Conservation (phyloP, 176 grass and related monocot genomes). For the Oryza meridionalis region DNA sequence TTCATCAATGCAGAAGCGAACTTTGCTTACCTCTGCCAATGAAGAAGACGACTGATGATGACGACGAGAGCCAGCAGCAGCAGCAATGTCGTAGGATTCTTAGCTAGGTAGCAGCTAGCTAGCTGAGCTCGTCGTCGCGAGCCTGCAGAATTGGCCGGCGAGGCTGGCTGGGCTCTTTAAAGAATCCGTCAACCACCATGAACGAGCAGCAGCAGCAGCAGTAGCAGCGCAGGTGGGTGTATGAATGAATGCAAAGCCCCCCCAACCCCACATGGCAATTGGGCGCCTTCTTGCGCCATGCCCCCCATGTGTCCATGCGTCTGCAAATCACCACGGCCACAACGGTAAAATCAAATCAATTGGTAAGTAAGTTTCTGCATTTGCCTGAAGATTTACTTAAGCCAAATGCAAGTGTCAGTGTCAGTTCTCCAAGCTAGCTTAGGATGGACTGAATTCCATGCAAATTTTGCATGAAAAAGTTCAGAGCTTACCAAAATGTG, state of each 20-base stretch:
- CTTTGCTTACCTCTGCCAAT: not conserved
- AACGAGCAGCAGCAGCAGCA: constrained; percentile 11
- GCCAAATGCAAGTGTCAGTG: not conserved
- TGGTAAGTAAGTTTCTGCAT: not conserved
- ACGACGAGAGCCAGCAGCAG: not conserved
- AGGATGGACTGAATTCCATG: not conserved
- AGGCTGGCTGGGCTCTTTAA: constrained; percentile 32
- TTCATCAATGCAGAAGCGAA: constrained; percentile 52
- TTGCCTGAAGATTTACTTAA: not conserved
- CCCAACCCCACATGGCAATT: constrained; percentile 51
- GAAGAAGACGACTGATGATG: not conserved
- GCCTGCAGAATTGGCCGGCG: not conserved
- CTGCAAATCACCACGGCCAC: not conserved
- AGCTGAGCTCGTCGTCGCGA: not conserved
- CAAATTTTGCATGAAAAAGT: not conserved
- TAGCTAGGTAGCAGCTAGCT: not conserved
- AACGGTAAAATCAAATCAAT: constrained; percentile 18
- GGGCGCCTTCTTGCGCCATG: constrained; percentile 11
- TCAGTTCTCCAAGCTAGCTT: not conserved
- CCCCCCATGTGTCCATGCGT: constrained; percentile 17
- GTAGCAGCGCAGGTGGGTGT: constrained; percentile 31
- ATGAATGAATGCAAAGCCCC: constrained; percentile 27
- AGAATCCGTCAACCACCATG: constrained; percentile 16
- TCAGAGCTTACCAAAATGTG: not conserved
- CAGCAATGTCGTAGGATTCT: not conserved